A percentile compares a stretch with the other conserved stretches of the same genome.
Conservation (phyloP, 768 basidiomycete genomes). For the Gloeopeniophorella convolvens region DNA sequence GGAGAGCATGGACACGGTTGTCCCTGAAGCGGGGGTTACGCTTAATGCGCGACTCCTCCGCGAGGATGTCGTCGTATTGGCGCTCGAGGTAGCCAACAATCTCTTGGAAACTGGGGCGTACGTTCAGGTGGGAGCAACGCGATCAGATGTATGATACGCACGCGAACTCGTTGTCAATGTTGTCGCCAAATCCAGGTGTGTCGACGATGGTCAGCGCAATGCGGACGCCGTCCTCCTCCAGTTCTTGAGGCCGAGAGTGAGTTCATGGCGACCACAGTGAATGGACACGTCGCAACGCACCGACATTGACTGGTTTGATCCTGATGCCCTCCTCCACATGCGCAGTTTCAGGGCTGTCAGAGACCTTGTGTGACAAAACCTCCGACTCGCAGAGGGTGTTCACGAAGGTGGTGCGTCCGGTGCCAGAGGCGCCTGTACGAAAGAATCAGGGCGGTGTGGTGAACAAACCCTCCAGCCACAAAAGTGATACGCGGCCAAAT, state of each 20-base stretch:
- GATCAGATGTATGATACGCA: constrained; percentile 37
- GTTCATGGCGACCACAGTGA: not conserved
- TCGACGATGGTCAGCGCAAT: constrained; percentile 98
- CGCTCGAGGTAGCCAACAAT: constrained; percentile 95
- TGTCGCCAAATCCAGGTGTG: constrained; percentile 98
- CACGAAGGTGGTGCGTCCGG: constrained; percentile 96
- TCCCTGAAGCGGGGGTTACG: constrained; percentile 99
- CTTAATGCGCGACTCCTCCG: constrained; percentile 98
- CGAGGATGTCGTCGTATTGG: constrained; percentile 98
- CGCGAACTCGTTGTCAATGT: constrained; percentile 98
- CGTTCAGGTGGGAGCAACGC: not conserved
- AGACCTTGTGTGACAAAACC: constrained; percentile 82
- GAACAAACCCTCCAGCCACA: not conserved
- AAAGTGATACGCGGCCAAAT: constrained; percentile 8
- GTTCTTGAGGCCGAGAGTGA: constrained; percentile 46
- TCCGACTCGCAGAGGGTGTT: constrained; percentile 98
- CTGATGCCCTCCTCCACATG: constrained; percentile 91
- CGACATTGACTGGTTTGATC: constrained; percentile 93
- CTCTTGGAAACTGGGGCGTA: constrained; percentile 74
- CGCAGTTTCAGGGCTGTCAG: constrained; percentile 78
- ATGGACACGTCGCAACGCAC: constrained; percentile 38
- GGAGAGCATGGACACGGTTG: constrained; percentile 91
- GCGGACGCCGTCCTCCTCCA: constrained; percentile 97
- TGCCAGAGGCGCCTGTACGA: constrained; percentile 84
- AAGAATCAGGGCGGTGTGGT: constrained; percentile 8